Conservation (phyloP, 495 filamentous ascomycete species). For the Aspergillus homomorphus region DNA sequence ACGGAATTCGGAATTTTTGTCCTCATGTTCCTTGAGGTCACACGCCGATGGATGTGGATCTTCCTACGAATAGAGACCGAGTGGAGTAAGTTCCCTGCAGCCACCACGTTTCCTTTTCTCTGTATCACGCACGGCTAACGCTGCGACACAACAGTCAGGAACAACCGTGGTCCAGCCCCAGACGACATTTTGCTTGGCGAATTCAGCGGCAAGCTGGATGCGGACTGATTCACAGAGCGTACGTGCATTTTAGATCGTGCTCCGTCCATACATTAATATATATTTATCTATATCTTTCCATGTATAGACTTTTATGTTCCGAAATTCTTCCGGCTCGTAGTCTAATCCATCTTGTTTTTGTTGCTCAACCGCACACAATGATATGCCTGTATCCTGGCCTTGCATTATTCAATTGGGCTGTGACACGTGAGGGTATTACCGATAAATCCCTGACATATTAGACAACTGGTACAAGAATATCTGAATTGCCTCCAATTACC, state of each 20-base stretch:
- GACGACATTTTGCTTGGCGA: slow-evolving; percentile 57
- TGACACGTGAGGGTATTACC: no score
- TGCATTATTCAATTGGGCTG: no score
- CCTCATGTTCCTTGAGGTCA: slow-evolving; percentile 82
- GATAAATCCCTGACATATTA: no score
- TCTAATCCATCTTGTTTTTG: background rate
- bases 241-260: background rate
- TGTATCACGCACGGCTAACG: slow-evolving; percentile 19
- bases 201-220: slow-evolving; percentile 48
- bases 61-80: slow-evolving; percentile 94
- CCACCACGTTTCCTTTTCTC: slow-evolving; percentile 2
- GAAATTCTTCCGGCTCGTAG: background rate
- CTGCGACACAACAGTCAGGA: slow-evolving; percentile 43
- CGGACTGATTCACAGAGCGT: slow-evolving; percentile 37
- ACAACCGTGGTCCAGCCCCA: slow-evolving; percentile 48
- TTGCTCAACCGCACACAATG: background rate
- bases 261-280: slow-evolving; percentile 20
- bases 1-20: slow-evolving; percentile 82
- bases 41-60: slow-evolving; percentile 92
- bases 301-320: slow-evolving; percentile 7
- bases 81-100: slow-evolving; percentile 57
- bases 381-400: no score
- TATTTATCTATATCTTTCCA: slow-evolving; percentile 17
- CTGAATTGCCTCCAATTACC: no score
- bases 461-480: no score